Percentiles rank a stretch among this genome's conserved stretches.
Evolutionary conservation across 106 monocot species (phyloP).

Genomic region (Ottelia alismoides): DNA sequence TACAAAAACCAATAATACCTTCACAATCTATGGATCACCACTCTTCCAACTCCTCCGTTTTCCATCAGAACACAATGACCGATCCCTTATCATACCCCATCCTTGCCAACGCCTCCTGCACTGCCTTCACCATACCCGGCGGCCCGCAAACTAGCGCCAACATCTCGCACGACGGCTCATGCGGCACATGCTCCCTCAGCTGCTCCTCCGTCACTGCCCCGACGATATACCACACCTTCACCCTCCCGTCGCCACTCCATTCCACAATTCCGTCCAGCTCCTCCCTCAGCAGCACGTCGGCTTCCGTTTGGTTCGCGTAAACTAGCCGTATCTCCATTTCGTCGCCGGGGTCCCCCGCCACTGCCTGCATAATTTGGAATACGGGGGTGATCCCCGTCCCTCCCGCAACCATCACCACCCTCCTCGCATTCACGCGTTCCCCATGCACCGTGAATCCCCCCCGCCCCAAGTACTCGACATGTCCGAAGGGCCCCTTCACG

Average conservation of each 20-base stretch:
- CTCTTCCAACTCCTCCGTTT: too few relatives aligned
- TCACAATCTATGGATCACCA: too few relatives aligned
- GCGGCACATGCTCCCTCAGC: constrained; percentile 54
- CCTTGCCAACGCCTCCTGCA: constrained; percentile 53
- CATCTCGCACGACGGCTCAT: constrained; percentile 32
- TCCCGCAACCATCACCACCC: constrained; percentile 80
- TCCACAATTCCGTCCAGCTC: constrained; percentile 77
- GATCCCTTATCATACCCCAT: constrained; percentile 50
- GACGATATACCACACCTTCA: constrained; percentile 90
- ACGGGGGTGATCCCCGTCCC: constrained; percentile 93
- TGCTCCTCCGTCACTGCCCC: constrained; percentile 48
- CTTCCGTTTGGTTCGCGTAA: constrained; percentile 77
- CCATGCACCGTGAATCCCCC: constrained; percentile 66
- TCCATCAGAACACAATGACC: constrained; percentile 39
- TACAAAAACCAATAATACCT: too few relatives aligned
- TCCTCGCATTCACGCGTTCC: constrained; percentile 29
- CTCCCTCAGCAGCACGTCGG: constrained; percentile 62
- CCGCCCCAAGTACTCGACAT: constrained; percentile 77
- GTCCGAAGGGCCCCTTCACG: constrained; percentile 79
- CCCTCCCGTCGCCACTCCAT: constrained; percentile 36
- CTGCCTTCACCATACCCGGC: constrained; percentile 67
- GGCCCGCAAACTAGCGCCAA: constrained; percentile 76
- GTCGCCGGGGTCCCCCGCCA: constrained; percentile 56
- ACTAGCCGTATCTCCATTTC: constrained; percentile 71
- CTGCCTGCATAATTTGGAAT: constrained; percentile 85